A percentile compares a stretch with the other conserved stretches of the same genome.
These are phyloP conservation scores for Keithomyces neogunnii DNA, from an alignment of 2,329 filamentous ascomycete species.

Conservation along the genomic window DNA sequence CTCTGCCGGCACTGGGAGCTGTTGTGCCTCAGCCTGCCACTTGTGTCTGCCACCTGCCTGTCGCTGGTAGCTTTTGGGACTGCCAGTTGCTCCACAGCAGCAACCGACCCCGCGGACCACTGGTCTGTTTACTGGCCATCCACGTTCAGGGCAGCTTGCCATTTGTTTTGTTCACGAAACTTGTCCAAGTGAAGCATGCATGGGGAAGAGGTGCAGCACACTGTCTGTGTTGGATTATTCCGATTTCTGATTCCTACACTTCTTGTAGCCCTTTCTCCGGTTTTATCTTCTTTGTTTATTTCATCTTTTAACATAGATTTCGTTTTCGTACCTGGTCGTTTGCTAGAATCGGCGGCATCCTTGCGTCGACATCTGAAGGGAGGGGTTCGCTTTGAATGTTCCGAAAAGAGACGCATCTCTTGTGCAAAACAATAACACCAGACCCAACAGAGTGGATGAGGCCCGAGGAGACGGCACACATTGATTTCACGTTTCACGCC, in stretches of 20 bases:
- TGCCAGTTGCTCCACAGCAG: too few relatives aligned
- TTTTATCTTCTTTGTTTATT: background rate
- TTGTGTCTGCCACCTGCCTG: too few relatives aligned
- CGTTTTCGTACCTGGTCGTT: background rate
- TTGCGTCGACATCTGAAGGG: background rate
- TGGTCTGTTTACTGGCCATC: slow-evolving; percentile 1
- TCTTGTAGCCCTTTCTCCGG: background rate
- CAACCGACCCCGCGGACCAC: background rate
- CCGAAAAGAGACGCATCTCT: background rate
- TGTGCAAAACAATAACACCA: too few relatives aligned
- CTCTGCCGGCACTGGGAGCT: too few relatives aligned
- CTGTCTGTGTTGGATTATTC: background rate
- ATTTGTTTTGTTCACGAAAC: slow-evolving; percentile 5
- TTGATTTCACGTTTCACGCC: background rate
- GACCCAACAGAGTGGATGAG: too few relatives aligned
- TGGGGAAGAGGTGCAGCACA: background rate
- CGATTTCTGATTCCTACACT: background rate
- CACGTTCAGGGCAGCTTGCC: background rate
- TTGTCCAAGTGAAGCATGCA: background rate
- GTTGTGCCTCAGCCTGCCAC: too few relatives aligned
- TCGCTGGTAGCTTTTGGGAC: too few relatives aligned
- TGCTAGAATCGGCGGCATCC: background rate
- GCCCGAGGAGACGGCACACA: too few relatives aligned
- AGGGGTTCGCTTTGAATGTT: background rate
- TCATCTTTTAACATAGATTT: background rate